Evolutionary conservation across 192 early-diverging fungal species (phyloP), one percentile per base, ranked within the genome.

Genomic region (Dimargaris verticillata): DNA sequence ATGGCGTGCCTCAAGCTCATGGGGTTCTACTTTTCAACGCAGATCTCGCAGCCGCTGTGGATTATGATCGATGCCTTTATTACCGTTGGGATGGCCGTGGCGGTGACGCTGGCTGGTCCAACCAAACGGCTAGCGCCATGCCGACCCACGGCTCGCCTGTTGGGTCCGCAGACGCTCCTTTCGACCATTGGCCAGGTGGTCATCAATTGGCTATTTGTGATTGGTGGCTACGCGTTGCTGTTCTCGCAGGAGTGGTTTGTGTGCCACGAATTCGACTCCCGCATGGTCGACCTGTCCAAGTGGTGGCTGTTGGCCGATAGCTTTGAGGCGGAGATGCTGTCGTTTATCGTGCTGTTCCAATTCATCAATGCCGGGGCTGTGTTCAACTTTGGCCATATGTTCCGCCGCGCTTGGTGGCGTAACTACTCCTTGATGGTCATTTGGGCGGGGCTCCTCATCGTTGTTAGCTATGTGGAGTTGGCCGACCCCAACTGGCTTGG

Each of bases 291-390:
- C 60, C 63, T 83, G 17, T 61, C 78, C 25, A 78, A 79, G 28
- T 88, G 86, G 86, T 88, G 83, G 83, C 67, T 85, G 57, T 68
- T 88, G 15, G 81, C 72, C 3, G 86, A 88, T 64, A 88, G 85
- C 64, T 88, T 74, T 68, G 84, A 88, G 74, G 77, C 78, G 22
- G 69, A 64, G 45, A 64, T 75, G 6, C 63, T 80, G 20, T 69
- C 77, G n/a, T 53, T 84, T 22, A 60, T 88, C 17, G 70, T 68
- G 43, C 66, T 79, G 51, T 84, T 78, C 76, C 81, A 87, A 63
- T 86, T 86, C 66, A 68, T 85, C 57, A 78, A 83, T 66, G 74
- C 80, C 41, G 81, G 78, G 25, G 74, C 79, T 25, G 75, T 78
- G 17, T 80, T 80, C 64, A 84, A 80, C 67, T 78, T 83, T 65